phyloP scores from a whole-genome alignment of 208 protist species.

The Acanthamoeba castellanii region DNA sequence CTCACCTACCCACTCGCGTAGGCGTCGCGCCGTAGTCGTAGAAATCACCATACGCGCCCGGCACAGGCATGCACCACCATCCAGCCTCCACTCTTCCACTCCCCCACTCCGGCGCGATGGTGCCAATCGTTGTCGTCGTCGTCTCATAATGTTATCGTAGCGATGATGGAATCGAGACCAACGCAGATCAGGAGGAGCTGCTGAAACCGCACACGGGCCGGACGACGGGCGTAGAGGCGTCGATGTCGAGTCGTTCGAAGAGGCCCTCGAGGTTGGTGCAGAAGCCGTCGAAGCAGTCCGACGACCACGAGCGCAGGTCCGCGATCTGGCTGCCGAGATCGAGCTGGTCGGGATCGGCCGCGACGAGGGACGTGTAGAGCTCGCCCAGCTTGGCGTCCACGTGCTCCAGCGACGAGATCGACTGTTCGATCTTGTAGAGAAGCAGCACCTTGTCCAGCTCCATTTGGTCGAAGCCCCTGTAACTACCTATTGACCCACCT shows the following conservation, averaged over 20 bases:
- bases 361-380: background rate
- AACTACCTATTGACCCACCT: background rate
- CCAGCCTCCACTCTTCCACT: too few relatives aligned
- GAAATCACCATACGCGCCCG: too few relatives aligned
- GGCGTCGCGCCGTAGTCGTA: too few relatives aligned
- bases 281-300: constrained; percentile 42
- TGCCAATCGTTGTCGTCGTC: background rate
- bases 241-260: background rate
- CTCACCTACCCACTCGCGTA: too few relatives aligned
- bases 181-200: background rate
- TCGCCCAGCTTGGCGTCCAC: constrained; percentile 39
- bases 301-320: constrained; percentile 20
- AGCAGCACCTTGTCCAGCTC: constrained; percentile 58
- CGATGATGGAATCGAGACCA: background rate
- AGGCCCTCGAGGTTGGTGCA: constrained; percentile 25
- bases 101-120: too few relatives aligned
- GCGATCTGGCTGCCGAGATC: constrained; percentile 1
- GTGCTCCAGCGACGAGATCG: constrained; percentile 40
- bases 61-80: too few relatives aligned
- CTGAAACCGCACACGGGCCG: constrained; percentile 12
- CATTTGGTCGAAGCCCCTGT: background rate
- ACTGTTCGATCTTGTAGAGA: constrained; percentile 46
- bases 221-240: background rate
- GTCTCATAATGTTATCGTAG: background rate
- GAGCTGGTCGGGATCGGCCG: constrained; percentile 9